Conservation (phyloP, 2,329 filamentous ascomycete genomes). For the Hypoxylon sp. region DNA sequence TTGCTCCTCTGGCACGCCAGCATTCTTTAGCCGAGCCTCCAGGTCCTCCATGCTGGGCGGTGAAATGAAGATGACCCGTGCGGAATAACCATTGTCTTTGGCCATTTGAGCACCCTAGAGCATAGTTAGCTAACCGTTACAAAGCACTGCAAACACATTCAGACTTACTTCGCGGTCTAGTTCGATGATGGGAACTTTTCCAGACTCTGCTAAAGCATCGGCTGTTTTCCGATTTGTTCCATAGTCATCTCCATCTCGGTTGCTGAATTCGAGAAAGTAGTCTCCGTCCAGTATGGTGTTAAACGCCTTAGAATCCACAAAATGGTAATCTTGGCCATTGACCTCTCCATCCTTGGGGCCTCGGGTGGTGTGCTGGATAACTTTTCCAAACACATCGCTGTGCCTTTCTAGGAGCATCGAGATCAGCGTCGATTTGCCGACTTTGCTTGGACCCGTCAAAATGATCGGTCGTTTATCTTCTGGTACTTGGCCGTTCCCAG, state of each 20-base stretch:
- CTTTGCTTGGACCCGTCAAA: constrained; percentile 74
- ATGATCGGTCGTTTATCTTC: constrained; percentile 71
- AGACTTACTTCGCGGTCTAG: constrained; percentile 67
- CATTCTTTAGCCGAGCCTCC: constrained; percentile 60
- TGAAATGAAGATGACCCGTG: constrained; percentile 68
- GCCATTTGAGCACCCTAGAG: constrained; percentile 68
- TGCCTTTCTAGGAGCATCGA: constrained; percentile 74
- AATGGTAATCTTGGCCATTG: constrained; percentile 67
- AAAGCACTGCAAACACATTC: not conserved
- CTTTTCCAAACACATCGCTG: constrained; percentile 74
- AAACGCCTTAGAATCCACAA: constrained; percentile 70
- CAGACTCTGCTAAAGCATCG: constrained; percentile 65
- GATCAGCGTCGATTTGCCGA: constrained; percentile 75
- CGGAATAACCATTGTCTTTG: constrained; percentile 69
- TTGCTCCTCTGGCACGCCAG: constrained; percentile 61
- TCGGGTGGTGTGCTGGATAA: constrained; percentile 70
- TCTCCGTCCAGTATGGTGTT: constrained; percentile 72
- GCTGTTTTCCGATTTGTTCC: constrained; percentile 70
- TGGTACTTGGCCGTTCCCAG: constrained; percentile 56
- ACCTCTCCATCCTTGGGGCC: constrained; percentile 64
- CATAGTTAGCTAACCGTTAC: constrained; percentile 1
- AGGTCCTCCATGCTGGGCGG: constrained; percentile 59
- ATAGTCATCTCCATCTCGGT: constrained; percentile 65
- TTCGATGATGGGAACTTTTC: constrained; percentile 72
- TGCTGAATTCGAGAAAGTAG: constrained; percentile 70